These are phyloP conservation scores for Sarocladium oryzae DNA, from an alignment of 2,329 filamentous ascomycete species.

Conservation along the genomic window DNA sequence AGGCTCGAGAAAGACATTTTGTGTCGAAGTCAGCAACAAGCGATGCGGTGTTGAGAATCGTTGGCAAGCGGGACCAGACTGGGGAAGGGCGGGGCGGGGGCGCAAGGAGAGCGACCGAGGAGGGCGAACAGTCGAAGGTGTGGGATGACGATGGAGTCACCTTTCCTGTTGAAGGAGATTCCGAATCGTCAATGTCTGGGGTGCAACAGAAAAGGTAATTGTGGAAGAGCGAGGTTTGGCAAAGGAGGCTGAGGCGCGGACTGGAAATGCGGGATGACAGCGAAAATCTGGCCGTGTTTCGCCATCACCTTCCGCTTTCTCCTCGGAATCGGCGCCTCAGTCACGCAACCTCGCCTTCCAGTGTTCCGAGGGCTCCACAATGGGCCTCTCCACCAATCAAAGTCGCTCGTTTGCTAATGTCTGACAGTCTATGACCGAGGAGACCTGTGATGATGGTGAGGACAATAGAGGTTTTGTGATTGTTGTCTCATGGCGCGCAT, in stretches of 20 bases:
- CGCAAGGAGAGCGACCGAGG: background rate
- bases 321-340: background rate
- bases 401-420: background rate
- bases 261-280: background rate
- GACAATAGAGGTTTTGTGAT: too few relatives aligned
- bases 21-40: slow-evolving; percentile 3
- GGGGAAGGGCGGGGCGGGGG: slow-evolving; percentile 10
- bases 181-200: too few relatives aligned
- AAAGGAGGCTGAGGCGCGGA: background rate
- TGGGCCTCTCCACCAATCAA: background rate
- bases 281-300: slow-evolving; percentile 1
- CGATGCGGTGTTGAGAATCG: background rate
- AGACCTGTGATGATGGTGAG: too few relatives aligned
- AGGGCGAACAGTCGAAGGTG: background rate
- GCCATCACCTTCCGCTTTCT: background rate
- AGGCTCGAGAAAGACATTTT: slow-evolving; percentile 63
- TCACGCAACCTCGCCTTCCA: background rate
- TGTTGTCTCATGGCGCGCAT: too few relatives aligned
- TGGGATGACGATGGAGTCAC: background rate
- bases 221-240: background rate
- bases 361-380: background rate
- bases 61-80: slow-evolving; percentile 10
- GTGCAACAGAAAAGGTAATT: background rate
- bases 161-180: too few relatives aligned
- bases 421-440: background rate